These are phyloP conservation scores for Neonectria magnoliae DNA, from an alignment of 2,329 filamentous ascomycete species.

Conservation along the genomic window DNA sequence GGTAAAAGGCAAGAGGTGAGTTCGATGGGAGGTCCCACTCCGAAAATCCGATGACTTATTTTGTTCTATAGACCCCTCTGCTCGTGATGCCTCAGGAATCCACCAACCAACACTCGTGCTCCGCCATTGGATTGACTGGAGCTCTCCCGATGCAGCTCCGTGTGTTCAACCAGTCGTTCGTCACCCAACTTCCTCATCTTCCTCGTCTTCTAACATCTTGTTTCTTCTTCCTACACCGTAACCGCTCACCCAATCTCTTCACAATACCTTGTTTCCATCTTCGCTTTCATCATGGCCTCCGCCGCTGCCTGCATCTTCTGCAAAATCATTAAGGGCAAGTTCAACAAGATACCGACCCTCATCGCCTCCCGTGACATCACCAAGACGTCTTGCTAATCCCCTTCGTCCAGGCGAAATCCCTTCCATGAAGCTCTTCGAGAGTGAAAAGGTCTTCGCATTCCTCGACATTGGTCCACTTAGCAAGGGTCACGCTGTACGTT, in stretches of 20 bases:
- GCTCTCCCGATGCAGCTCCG: not conserved
- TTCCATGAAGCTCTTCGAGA: conserved; percentile 95
- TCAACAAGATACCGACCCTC: conserved; percentile 11
- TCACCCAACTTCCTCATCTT: not conserved
- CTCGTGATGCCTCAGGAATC: rapidly evolving
- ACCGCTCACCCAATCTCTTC: not conserved
- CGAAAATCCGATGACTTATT: conserved; percentile 43
- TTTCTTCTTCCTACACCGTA: not conserved
- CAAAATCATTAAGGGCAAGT: conserved; percentile 90
- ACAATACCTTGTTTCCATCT: not conserved
- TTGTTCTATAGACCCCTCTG: conserved; percentile 31
- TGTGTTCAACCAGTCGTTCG: not conserved
- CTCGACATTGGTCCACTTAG: conserved; percentile 94
- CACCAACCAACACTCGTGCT: not conserved
- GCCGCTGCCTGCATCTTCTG: conserved; percentile 84
- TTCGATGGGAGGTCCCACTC: conserved; percentile 78
- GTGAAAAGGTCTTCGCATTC: conserved; percentile 91
- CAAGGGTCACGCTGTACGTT: conserved; percentile 84
- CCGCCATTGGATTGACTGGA: not conserved
- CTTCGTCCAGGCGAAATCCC: conserved; percentile 83
- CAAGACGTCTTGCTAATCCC: conserved; percentile 23
- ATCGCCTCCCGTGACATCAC: conserved; percentile 6
- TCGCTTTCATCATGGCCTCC: conserved; percentile 5
- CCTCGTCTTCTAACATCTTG: not conserved
- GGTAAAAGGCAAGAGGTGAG: conserved; percentile 84